Evolutionary conservation across 2,329 filamentous ascomycete species (phyloP).

Genomic region (Xylariaceae sp.): DNA sequence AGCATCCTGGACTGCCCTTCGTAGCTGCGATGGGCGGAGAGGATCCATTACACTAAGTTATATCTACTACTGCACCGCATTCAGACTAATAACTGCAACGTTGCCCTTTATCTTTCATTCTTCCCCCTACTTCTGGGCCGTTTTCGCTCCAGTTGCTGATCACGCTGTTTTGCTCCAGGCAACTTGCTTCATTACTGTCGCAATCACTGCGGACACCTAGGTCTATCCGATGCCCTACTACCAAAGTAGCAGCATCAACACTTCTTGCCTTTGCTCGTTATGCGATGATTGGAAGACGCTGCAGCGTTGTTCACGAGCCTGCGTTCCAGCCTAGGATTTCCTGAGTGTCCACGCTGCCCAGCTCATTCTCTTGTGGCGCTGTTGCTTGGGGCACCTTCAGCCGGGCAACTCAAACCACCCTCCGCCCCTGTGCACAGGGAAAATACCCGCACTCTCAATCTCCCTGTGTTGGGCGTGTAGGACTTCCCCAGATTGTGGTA

Average conservation of each 20-base stretch:
- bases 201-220: not conserved
- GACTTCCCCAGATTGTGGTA: conserved; percentile 27
- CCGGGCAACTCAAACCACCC: conserved; percentile 4
- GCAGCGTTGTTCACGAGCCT: conserved; percentile 2
- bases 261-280: conserved; percentile 10
- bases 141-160: conserved; percentile 17
- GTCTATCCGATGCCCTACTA: conserved; percentile 4
- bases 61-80: conserved; percentile 10
- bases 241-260: conserved; percentile 10
- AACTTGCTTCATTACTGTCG: conserved; percentile 4
- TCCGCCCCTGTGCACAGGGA: conserved; percentile 12
- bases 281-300: conserved; percentile 13
- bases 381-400: conserved; percentile 8
- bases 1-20: conserved; percentile 9
- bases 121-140: conserved; percentile 4
- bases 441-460: conserved; percentile 7
- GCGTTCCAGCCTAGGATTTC: not conserved
- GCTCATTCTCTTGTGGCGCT: conserved; percentile 1
- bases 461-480: conserved; percentile 20
- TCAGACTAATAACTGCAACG: conserved; percentile 11
- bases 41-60: conserved; percentile 6
- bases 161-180: conserved; percentile 11
- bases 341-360: conserved; percentile 1
- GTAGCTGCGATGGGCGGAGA: conserved; percentile 14
- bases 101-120: not conserved